Evolutionary conservation across 1,139 yeast genomes (phyloP).

Genomic region (Sugiyamaella xylanicola): DNA sequence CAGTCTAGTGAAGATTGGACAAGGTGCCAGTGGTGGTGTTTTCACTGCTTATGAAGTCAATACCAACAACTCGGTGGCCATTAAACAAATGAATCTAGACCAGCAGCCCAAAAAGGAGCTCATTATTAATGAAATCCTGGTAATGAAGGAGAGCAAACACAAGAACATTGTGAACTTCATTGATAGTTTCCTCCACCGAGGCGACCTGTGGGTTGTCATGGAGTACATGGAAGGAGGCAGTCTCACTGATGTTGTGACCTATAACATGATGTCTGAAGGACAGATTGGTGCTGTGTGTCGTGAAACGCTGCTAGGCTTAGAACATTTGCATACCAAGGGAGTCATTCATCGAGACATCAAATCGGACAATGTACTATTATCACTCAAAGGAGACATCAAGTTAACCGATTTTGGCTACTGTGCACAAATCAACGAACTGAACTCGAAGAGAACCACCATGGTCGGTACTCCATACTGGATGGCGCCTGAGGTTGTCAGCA

Average conservation of each 20-base stretch:
- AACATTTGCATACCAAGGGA: slow-evolving; percentile 88
- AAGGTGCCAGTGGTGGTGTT: slow-evolving; percentile 98
- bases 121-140: slow-evolving; percentile 90
- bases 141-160: slow-evolving; percentile 92
- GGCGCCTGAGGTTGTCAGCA: slow-evolving; percentile 97
- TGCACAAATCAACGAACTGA: slow-evolving; percentile 89
- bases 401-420: slow-evolving; percentile 79
- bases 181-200: slow-evolving; percentile 72
- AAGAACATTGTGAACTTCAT: slow-evolving; percentile 90
- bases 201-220: slow-evolving; percentile 92
- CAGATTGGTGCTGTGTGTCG: slow-evolving; percentile 96
- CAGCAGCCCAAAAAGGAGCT: slow-evolving; percentile 94
- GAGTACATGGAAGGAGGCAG: slow-evolving; percentile 99
- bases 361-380: slow-evolving; percentile 84
- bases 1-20: slow-evolving; percentile 83
- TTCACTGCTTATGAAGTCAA: slow-evolving; percentile 79
- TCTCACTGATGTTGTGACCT: slow-evolving; percentile 91
- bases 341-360: slow-evolving; percentile 96
- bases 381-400: slow-evolving; percentile 85
- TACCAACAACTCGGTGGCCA: slow-evolving; percentile 74
- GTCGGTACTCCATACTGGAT: slow-evolving; percentile 99
- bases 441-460: slow-evolving; percentile 90
- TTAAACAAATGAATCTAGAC: slow-evolving; percentile 92
- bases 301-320: slow-evolving; percentile 83
- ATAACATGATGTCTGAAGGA: slow-evolving; percentile 94